Base-by-base conservation (phyloP, 345 rosid genomes). In the Populus simonii region DNA sequence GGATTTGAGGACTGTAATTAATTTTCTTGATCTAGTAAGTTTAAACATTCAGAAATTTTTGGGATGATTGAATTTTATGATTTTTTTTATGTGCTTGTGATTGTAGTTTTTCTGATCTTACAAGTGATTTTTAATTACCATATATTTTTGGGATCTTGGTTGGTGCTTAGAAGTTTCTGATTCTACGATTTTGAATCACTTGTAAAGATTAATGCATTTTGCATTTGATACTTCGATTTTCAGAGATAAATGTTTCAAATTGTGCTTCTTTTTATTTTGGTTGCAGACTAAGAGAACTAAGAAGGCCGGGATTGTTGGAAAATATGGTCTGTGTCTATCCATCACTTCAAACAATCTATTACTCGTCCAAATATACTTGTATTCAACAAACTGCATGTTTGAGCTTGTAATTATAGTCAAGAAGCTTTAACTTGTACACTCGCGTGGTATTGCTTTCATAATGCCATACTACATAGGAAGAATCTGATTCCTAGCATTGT, bases 261-360 rank as follows among this genome's bases (percentile, higher is more conserved):
- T 23, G 23, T 16, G 7, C 18, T 2, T 67, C 45, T 13, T 27
- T 38, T 55, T 70, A n/a, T 33, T 73, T 57, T 57, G 4, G 53
- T 76, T 81, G 78, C 78, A 90, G 92, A 87, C 90, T 10, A 90
- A 90, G 89, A 83, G 92, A 47, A 90, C 92, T 1, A 90, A 89
- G 89, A 89, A 90, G 89, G 91, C 93, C 2, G 90, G 93, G 63
- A 87, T 88, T 49, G 90, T 88, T 62, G 89, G 92, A 12, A 90
- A 90, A 70, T 89, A 89, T 69, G 93, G 89, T 74, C 70, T 20
- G 84, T 61, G 15, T 5, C 22, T 3, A 41, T 47, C 36, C 4
- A 29, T n/a, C 22, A 16, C 6, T 11, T 43, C 4, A 29, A 18
- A 1, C 41, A n/a, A n/a, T 17, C 43, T 23, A 53, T 29, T 45